Evolutionary conservation across 1,284 basidiomycete genomes (phyloP).

Genomic region (Agaricales sp.): DNA sequence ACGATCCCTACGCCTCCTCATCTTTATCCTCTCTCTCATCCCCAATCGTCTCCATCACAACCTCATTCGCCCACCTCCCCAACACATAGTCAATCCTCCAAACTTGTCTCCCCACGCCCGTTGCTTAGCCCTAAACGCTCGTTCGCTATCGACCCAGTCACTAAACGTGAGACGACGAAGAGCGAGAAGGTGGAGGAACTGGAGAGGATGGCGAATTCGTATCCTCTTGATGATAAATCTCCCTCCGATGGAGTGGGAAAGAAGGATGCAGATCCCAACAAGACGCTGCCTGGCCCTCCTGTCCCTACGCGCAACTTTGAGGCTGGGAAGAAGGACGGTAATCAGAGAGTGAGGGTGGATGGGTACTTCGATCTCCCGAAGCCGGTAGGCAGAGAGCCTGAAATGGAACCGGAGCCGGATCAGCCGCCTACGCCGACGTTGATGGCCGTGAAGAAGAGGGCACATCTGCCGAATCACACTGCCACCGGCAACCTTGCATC

Average conservation of each 20-base stretch:
- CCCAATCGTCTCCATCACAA: conserved; percentile 7
- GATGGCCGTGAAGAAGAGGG: conserved; percentile 5
- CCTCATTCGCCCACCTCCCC: conserved; percentile 5
- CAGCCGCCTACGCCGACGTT: conserved; percentile 30
- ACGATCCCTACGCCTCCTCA: conserved; percentile 1
- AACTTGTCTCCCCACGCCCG: conserved; percentile 49
- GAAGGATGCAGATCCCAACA: conserved; percentile 28
- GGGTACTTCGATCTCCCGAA: conserved; percentile 18
- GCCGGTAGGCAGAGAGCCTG: background rate
- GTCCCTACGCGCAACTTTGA: conserved; percentile 31
- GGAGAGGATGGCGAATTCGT: conserved; percentile 61
- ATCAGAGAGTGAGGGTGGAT: conserved; percentile 19
- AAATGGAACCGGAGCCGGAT: conserved; percentile 3
- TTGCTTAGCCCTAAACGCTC: conserved; percentile 48
- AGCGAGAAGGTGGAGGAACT: conserved; percentile 51
- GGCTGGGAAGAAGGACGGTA: conserved; percentile 10
- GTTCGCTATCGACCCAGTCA: conserved; percentile 28
- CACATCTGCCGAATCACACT: background rate
- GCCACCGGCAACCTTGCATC: conserved; percentile 34
- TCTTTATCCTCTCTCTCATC: conserved; percentile 7
- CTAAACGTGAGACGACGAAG: conserved; percentile 28
- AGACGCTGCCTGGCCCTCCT: conserved; percentile 51
- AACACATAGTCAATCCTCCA: conserved; percentile 16
- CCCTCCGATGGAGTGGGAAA: conserved; percentile 16
- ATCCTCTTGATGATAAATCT: conserved; percentile 18